Evolutionary conservation across 192 early-diverging fungal genomes (phyloP), one percentile per base, ranked within the genome.

Genomic region (Martensiomyces pterosporus): DNA sequence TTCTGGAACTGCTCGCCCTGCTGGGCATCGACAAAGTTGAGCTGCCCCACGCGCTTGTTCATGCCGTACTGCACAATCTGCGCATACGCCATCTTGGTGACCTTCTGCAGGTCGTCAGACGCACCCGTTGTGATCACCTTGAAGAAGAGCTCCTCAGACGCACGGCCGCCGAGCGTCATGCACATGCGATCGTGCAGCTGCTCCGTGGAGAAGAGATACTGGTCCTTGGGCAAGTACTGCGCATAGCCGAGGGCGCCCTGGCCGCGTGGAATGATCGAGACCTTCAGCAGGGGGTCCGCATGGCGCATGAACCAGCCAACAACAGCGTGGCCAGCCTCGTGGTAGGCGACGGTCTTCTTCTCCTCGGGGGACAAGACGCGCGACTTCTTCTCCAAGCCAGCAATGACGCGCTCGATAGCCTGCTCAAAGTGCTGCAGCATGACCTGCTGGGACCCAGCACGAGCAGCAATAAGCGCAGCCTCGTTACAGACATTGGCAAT

Each of bases 401-500:
- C 97, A 76, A 99, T 92, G 26, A 99, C 97, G 39, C 97, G 85
- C 67, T 99, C 97, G 61, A 99, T 97, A 35, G 97, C 97, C 45
- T 81, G 77, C 74, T 99, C 97, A 79, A 99, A 99, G 65, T 99
- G 91, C 54, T 75, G 82, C 52, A 88, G 88, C 35, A 76, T 54
- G 4, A 99, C 97, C 7, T 67, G 73, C 21, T 86, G 79, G 23
- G 88, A 80, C n/a, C 80, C 79, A 45, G 81, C 67, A 40, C 97
- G 84, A 40, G 97, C 97, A 14, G 92, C 97, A 58, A 97, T 95
- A 49, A 99, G 80, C 22, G 97, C 97, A 26, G 94, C 93, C 76
- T 99, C 97, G 51, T 99, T 99, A 68, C 94, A 99, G 12, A 97
- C 97, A 69, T 99, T 99, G 61, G 85, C 84, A 46, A 99, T 86